phyloP scores from a whole-genome alignment of 371 early-diverging fungal species.

The Mortierella sp. region DNA sequence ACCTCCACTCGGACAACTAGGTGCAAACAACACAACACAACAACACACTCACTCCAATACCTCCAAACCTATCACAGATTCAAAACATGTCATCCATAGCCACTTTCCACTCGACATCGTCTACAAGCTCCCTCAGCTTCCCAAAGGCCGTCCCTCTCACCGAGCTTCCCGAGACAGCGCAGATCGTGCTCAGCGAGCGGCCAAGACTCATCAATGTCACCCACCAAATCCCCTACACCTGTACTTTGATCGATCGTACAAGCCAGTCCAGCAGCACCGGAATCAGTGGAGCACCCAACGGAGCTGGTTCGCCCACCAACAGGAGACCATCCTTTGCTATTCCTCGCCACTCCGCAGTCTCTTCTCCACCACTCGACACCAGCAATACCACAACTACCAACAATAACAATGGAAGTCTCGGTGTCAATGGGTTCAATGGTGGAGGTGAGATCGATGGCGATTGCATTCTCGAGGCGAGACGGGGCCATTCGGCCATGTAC shows the following conservation, averaged over 20 bases:
- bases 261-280: not conserved
- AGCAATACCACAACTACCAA: not conserved
- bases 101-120: slow-evolving; percentile 39
- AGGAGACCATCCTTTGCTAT: slow-evolving; percentile 40
- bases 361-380: slow-evolving; percentile 16
- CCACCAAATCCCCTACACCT: slow-evolving; percentile 73
- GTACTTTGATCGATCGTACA: slow-evolving; percentile 57
- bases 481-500: slow-evolving; percentile 85
- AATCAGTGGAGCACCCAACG: slow-evolving; percentile 4
- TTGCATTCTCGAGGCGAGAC: slow-evolving; percentile 60
- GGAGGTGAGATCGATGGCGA: slow-evolving; percentile 21
- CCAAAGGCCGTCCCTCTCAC: slow-evolving; percentile 47
- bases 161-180: slow-evolving; percentile 51
- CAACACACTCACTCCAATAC: not conserved
- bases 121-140: slow-evolving; percentile 26
- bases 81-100: slow-evolving; percentile 28
- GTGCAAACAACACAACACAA: not conserved
- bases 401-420: no score
- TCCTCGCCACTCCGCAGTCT: slow-evolving; percentile 34
- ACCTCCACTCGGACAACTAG: not conserved
- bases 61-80: not conserved
- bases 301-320: slow-evolving; percentile 26
- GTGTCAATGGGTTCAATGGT: not conserved
- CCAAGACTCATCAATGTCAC: slow-evolving; percentile 73
- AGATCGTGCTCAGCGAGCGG: slow-evolving; percentile 40